Base-by-base conservation (phyloP, 805 yeast genomes). In the Cyberlindnera mrakii region DNA sequence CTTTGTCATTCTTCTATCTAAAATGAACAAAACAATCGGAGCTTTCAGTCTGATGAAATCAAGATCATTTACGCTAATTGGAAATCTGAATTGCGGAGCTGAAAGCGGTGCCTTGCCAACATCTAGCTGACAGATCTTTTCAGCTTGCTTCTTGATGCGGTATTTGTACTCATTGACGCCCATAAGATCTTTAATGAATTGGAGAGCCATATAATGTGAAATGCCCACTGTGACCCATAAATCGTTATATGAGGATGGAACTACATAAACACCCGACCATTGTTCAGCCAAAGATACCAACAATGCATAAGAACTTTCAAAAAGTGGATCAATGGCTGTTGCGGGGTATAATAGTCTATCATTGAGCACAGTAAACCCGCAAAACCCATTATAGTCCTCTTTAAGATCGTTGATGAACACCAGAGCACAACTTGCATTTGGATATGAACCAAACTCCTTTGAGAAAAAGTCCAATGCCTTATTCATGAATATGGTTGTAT, bases 1-100 rank as follows among this genome's bases (percentile, higher is more conserved):
- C 58, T 93, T 93, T 1, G 96, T 90, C 96, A 93, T 88, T 49
- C 99, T 72, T 37, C 86, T 75, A 58, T 93, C 97, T 25, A 93
- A 67, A 33, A 91, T 89, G 54, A 78, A 84, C 37, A 93, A 59
- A 1, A 93, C 90, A 40, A 90, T 67, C 0, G 98, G 96, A 0
- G 96, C 82, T 56, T 93, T 93, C 38, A 91, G 65, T 35, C 73
- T 72, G 17, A 91, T 63, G 54, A 91, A 91, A 0, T 70, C 72
- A 6, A 91, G 62, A 52, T 86, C 95, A 16, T 66, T 64, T 14
- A 72, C 78, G 10, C 66, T 57, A 4, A 89, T 62, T 0, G 96
- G 96, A 48, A 72, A 82, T 29, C 76, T 62, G 45, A 80, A 73
- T 33, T 72, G 70, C 30, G 88, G 95, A 5, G 69, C 64, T 0